Percentiles rank a stretch among this genome's conserved stretches.
Evolutionary conservation across 2,329 filamentous ascomycete genomes (phyloP).

Genomic region (Xylaria sp.): DNA sequence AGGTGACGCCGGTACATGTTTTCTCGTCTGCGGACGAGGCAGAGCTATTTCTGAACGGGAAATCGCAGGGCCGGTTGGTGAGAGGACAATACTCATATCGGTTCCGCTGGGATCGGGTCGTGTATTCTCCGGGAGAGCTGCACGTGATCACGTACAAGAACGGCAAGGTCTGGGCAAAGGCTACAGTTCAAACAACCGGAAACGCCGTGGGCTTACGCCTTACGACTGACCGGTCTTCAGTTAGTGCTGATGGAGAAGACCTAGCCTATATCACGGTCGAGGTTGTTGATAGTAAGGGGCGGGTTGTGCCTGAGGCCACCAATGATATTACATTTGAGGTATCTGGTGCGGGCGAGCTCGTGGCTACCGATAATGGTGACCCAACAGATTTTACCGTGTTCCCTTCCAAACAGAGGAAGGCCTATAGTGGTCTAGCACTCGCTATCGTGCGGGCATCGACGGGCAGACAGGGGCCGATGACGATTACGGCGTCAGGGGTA

Average conservation of each 20-base stretch:
- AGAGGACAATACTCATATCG: conserved; percentile 56
- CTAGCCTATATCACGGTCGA: conserved; percentile 58
- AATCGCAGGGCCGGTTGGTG: conserved; percentile 55
- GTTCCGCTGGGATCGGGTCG: conserved; percentile 63
- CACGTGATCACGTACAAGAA: conserved; percentile 61
- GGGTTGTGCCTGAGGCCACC: conserved; percentile 56
- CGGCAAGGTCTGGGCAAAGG: conserved; percentile 59
- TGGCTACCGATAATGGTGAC: conserved; percentile 64
- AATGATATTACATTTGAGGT: conserved; percentile 58
- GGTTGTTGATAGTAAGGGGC: conserved; percentile 57
- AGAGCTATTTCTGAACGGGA: conserved; percentile 64
- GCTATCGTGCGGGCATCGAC: conserved; percentile 53
- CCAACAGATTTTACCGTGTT: conserved; percentile 57
- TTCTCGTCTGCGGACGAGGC: conserved; percentile 63
- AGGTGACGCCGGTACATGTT: conserved; percentile 64
- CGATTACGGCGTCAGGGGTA: conserved; percentile 35
- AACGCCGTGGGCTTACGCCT: conserved; percentile 52
- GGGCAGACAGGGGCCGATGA: conserved; percentile 40
- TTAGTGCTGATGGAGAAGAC: conserved; percentile 57
- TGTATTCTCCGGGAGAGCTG: conserved; percentile 60
- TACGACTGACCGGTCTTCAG: conserved; percentile 53
- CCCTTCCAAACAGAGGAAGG: conserved; percentile 53
- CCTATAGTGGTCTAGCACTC: conserved; percentile 55
- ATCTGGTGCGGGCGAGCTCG: conserved; percentile 56
- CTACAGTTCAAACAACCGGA: conserved; percentile 55